Percentiles rank a stretch among this genome's conserved stretches.
phyloP scores from a whole-genome alignment of 768 basidiomycete genomes.

The Coprinopsis strossmayeri region DNA sequence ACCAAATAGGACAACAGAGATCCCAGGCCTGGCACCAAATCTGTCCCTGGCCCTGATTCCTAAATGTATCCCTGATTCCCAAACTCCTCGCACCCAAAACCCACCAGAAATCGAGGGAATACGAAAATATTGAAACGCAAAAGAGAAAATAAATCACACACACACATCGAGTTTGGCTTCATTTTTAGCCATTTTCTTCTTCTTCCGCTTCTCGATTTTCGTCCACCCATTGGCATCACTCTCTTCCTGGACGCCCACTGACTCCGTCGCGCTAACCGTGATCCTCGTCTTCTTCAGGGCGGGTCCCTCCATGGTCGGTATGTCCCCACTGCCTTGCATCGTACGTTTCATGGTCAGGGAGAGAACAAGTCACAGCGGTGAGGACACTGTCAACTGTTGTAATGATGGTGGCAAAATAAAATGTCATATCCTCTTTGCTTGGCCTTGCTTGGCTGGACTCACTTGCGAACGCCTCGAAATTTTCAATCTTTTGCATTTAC shows the following conservation, averaged over 20 bases:
- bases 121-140: neutral
- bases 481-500: no score
- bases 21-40: no score
- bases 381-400: neutral
- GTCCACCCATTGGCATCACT: conserved; percentile 42
- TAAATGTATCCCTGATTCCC: no score
- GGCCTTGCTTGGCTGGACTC: neutral
- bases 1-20: neutral
- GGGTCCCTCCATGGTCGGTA: conserved; percentile 7
- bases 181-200: conserved; percentile 57
- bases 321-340: neutral
- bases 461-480: no score
- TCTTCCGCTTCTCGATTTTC: conserved; percentile 65
- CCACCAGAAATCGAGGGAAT: neutral
- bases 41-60: no score
- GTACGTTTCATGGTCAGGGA: neutral
- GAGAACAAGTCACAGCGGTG: neutral
- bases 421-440: neutral
- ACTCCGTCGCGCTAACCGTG: no score
- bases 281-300: conserved; percentile 33
- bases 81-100: no score
- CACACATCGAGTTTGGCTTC: conserved; percentile 59
- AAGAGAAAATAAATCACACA: conserved; percentile 19
- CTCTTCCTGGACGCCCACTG: conserved; percentile 10
- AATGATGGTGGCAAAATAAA: neutral